Evolutionary conservation across 2,329 filamentous ascomycete species (phyloP).

Genomic region (Leptodontidium sp.): DNA sequence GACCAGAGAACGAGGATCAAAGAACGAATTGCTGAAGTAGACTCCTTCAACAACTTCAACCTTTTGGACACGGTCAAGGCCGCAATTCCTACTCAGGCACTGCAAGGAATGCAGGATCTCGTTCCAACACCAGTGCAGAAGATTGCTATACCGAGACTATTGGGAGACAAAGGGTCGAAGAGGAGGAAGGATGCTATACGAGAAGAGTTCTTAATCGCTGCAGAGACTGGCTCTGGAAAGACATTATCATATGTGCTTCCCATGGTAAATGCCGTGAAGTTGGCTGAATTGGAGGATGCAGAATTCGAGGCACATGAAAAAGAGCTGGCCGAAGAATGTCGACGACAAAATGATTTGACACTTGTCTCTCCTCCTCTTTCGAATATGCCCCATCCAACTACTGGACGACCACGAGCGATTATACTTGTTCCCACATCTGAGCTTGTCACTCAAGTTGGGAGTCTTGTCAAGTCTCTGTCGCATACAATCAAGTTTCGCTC

Average conservation of each 20-base stretch:
- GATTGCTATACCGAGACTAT: conserved; percentile 83
- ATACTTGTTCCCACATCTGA: conserved; percentile 93
- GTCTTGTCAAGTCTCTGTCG: conserved; percentile 80
- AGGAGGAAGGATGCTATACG: conserved; percentile 45
- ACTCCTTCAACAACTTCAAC: conserved; percentile 82
- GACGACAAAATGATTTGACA: conserved; percentile 65
- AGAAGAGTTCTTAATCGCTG: conserved; percentile 80
- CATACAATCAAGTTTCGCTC: conserved; percentile 89
- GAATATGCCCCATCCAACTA: conserved; percentile 75
- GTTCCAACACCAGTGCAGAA: conserved; percentile 89
- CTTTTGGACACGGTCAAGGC: conserved; percentile 76
- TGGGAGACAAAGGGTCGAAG: conserved; percentile 59
- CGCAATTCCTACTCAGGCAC: conserved; percentile 75
- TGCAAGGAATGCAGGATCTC: conserved; percentile 77
- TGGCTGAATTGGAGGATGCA: conserved; percentile 69
- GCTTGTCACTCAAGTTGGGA: conserved; percentile 86
- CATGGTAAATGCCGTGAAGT: conserved; percentile 84
- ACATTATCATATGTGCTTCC: conserved; percentile 93
- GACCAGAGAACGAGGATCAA: conserved; percentile 63
- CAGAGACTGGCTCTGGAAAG: conserved; percentile 97
- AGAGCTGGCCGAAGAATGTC: conserved; percentile 63
- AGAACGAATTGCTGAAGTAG: conserved; percentile 68
- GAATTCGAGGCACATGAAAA: conserved; percentile 66
- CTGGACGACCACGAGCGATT: conserved; percentile 81
- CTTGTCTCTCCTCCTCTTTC: conserved; percentile 64